Percentiles rank a stretch among this genome's conserved stretches.
Evolutionary conservation across 2,329 filamentous ascomycete genomes (phyloP).

Genomic region (Fusarium sp.): DNA sequence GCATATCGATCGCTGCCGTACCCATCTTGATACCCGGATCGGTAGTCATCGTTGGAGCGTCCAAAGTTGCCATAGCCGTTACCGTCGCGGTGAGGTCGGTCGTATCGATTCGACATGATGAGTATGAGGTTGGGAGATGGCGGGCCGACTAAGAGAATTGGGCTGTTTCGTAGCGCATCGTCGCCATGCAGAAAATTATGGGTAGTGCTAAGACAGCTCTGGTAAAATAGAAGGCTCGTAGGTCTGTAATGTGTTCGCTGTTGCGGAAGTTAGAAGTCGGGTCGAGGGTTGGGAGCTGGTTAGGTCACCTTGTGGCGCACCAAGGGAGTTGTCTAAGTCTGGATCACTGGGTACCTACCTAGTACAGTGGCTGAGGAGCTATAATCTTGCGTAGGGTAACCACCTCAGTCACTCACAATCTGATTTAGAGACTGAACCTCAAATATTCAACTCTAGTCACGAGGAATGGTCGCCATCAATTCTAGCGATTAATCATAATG

Average conservation of each 20-base stretch:
- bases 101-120: slow-evolving; percentile 62
- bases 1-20: slow-evolving; percentile 55
- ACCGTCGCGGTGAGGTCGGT: slow-evolving; percentile 50
- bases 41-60: slow-evolving; percentile 56
- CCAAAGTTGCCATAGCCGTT: slow-evolving; percentile 57
- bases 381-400: not conserved
- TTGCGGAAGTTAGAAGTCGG: slow-evolving; percentile 14
- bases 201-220: not conserved
- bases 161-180: slow-evolving; percentile 35
- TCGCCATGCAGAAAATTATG: not conserved
- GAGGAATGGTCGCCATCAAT: not conserved
- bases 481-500: not conserved
- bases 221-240: not conserved
- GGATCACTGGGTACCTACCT: not conserved
- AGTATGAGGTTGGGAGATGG: slow-evolving; percentile 10
- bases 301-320: slow-evolving; percentile 14
- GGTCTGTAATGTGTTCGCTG: not conserved
- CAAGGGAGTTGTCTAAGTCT: not conserved
- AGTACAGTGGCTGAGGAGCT: not conserved
- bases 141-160: slow-evolving; percentile 23
- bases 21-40: slow-evolving; percentile 46
- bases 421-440: not conserved
- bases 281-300: slow-evolving; percentile 26
- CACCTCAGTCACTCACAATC: not conserved
- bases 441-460: not conserved